Base-by-base conservation (phyloP, 805 yeast species). In the Candida schatavii region DNA sequence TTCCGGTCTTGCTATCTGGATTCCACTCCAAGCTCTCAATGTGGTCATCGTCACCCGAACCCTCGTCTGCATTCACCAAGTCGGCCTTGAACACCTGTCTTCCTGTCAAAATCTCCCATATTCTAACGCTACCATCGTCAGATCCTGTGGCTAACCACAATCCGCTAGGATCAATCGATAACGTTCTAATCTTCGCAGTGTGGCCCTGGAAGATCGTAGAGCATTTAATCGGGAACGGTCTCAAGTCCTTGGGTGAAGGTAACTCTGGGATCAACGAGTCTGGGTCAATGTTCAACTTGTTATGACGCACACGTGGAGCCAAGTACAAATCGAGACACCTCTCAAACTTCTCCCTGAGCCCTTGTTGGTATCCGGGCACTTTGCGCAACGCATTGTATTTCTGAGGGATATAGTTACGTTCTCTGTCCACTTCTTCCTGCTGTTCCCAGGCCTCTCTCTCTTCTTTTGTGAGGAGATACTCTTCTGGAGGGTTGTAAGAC, bases 21-120 rank as follows among this genome's bases (percentile, higher is more conserved):
- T 88, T 88, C 99, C 99, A 91, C 55, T 84, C 87, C 27, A 91
- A 65, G 34, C 80, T 67, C 55, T 88, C 95, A 46, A 89, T 78
- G 51, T 83, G 83, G 59, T 88, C 96, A 46, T 86, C 93, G 13
- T 67, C 57, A n/a, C n/a, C n/a, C 44, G 72, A 69, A 29, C 15
- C 32, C 41, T 79, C 81, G 35, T 74, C 75, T 26, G 70, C 70
- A 41, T 77, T 78, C 17, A 77, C 58, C 17, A 80, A 54, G 43
- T 68, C 66, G n/a, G 77, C 70, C 46, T 79, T 78, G 74, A 79
- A 87, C 39, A 91, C 87, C 70, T 91, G 95, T 66, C 99, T 82
- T 36, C 99, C 99, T 4, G 97, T 88, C 45, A 89, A 68, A 15
- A 89, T 83, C 68, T 93, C 99, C 98, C 99, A 93, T n/a, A 93